Conservation (phyloP, 352 stramenopile genomes). For the Ophiocytium majus region DNA sequence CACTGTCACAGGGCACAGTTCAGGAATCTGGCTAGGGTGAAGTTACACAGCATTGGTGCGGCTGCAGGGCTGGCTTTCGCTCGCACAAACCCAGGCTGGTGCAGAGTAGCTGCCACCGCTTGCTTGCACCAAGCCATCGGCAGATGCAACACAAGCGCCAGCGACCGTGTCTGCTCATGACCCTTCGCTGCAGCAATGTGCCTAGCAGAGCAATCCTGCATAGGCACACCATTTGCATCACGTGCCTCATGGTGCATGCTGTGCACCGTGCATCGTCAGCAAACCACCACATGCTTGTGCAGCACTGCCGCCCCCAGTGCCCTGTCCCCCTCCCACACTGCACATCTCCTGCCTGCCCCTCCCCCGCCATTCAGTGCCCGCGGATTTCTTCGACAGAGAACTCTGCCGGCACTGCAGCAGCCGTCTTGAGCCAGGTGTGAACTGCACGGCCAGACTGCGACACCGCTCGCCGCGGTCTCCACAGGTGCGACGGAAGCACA, state of each 20-base stretch:
- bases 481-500: neutral
- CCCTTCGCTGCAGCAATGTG: neutral
- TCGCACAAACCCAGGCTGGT: no score
- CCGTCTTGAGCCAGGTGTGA: neutral
- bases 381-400: neutral
- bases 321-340: no score
- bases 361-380: neutral
- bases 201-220: no score
- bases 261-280: no score
- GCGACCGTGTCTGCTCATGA: neutral
- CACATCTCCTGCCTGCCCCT: no score
- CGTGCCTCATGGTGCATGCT: no score
- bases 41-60: neutral
- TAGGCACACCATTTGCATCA: no score
- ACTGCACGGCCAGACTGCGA: neutral
- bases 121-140: no score
- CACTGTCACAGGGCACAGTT: slow-evolving; percentile 16
- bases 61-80: neutral
- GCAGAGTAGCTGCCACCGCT: no score
- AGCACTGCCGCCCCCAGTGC: no score
- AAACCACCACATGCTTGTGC: no score
- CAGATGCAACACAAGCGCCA: neutral
- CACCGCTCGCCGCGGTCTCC: neutral
- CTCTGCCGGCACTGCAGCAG: neutral
- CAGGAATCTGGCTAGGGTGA: neutral